phyloP scores from a whole-genome alignment of 768 basidiomycete genomes.

The Steccherinum ochraceum region DNA sequence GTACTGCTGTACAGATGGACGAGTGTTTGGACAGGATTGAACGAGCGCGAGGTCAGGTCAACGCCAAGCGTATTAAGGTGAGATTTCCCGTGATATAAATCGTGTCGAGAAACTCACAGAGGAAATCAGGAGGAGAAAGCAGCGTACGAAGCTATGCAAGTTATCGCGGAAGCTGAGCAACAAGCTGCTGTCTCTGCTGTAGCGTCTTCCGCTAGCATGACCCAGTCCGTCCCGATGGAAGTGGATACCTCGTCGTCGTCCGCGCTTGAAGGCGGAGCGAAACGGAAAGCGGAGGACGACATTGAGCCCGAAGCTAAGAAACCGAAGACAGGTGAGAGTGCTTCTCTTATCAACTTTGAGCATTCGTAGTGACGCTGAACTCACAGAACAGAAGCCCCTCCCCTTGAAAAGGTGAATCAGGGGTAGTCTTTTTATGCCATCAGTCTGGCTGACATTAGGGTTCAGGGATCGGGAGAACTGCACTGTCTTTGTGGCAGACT shows the following conservation, averaged over 20 bases:
- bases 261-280: constrained; percentile 23
- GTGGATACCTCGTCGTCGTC: constrained; percentile 27
- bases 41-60: constrained; percentile 57
- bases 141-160: constrained; percentile 43
- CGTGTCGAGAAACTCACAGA: not conserved
- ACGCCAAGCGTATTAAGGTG: constrained; percentile 59
- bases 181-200: constrained; percentile 24
- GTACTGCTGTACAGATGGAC: constrained; percentile 62
- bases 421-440: not conserved
- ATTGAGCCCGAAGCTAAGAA: constrained; percentile 44
- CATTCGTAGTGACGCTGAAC: not conserved
- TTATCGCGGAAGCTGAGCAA: constrained; percentile 35
- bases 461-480: constrained; percentile 90
- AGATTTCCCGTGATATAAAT: constrained; percentile 6
- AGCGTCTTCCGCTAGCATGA: constrained; percentile 9
- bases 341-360: not conserved
- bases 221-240: constrained; percentile 32
- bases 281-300: constrained; percentile 54
- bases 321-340: constrained; percentile 47
- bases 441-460: not conserved
- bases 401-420: constrained; percentile 57
- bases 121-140: constrained; percentile 54
- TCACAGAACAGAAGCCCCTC: constrained; percentile 36
- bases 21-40: constrained; percentile 57
- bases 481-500: constrained; percentile 80